Percentiles rank a stretch among this genome's conserved stretches.
Evolutionary conservation across 768 basidiomycete species (phyloP).

Genomic region (Pisolithus albus): DNA sequence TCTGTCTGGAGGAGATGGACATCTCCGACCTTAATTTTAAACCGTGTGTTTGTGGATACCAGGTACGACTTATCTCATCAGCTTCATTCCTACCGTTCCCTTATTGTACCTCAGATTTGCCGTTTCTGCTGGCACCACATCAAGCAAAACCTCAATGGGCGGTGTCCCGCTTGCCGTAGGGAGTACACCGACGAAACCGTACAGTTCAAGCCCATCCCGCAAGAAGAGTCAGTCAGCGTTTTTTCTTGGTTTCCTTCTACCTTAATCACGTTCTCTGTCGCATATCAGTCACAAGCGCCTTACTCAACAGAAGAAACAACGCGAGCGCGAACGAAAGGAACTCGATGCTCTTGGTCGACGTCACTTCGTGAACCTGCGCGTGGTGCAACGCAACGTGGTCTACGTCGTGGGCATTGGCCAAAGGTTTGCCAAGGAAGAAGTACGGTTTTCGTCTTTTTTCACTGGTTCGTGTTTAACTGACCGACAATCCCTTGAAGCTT

Average conservation of each 20-base stretch:
- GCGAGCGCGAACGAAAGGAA: conserved; percentile 94
- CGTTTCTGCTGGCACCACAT: conserved; percentile 99
- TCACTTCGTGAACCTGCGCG: conserved; percentile 85
- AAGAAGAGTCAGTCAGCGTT: conserved; percentile 77
- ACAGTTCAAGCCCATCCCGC: conserved; percentile 91
- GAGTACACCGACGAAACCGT: conserved; percentile 89
- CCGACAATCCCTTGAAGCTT: conserved; percentile 40
- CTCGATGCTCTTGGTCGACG: conserved; percentile 79
- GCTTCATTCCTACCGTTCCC: conserved; percentile 11
- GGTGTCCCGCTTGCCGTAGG: conserved; percentile 93
- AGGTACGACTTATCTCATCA: conserved; percentile 43
- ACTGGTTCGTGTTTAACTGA: conserved; percentile 2
- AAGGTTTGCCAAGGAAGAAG: conserved; percentile 94
- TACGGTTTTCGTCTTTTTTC: conserved; percentile 30
- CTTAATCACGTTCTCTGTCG: conserved; percentile 9
- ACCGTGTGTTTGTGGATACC: conserved; percentile 98
- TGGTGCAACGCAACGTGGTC: conserved; percentile 94
- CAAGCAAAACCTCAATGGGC: conserved; percentile 89
- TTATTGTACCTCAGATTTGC: conserved; percentile 65
- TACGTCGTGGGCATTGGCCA: conserved; percentile 95
- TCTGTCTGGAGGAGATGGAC: conserved; percentile 99
- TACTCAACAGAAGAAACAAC: conserved; percentile 89
- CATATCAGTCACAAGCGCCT: conserved; percentile 79
- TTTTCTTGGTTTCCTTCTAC: not conserved
- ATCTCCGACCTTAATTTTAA: conserved; percentile 98